A percentile compares a stretch with the other conserved stretches of the same genome.
Conservation (phyloP, 2,329 filamentous ascomycete genomes). For the Sclerotinia trifoliorum region DNA sequence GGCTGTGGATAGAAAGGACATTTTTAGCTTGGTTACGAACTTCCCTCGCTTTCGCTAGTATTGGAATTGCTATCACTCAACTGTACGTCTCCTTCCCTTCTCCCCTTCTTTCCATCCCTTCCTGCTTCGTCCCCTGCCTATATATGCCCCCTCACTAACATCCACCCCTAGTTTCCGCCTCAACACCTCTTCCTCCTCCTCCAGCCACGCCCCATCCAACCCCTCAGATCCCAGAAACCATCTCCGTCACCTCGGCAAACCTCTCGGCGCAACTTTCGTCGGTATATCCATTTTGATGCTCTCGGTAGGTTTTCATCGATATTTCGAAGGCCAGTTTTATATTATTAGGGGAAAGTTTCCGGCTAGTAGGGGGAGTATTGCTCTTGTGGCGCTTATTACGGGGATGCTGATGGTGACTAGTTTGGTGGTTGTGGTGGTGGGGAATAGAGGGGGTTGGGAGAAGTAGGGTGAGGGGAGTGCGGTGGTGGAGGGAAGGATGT, state of each 20-base stretch:
- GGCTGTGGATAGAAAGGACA: slow-evolving; percentile 61
- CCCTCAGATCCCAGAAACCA: slow-evolving; percentile 41
- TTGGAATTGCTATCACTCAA: slow-evolving; percentile 81
- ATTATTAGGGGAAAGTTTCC: slow-evolving; percentile 78
- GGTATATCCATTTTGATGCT: slow-evolving; percentile 73
- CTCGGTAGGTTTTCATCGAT: slow-evolving; percentile 74
- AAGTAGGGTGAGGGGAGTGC: background rate
- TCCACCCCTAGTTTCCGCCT: slow-evolving; percentile 60
- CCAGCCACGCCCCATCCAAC: slow-evolving; percentile 7
- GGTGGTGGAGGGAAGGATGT: background rate
- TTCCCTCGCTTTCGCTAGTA: slow-evolving; percentile 76
- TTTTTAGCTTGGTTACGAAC: slow-evolving; percentile 85
- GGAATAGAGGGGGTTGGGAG: background rate
- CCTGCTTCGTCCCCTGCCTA: too few relatives aligned
- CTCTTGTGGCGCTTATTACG: slow-evolving; percentile 66
- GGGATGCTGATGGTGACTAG: slow-evolving; percentile 60
- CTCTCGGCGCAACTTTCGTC: slow-evolving; percentile 73
- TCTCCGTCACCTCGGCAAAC: slow-evolving; percentile 66
- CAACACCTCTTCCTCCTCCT: slow-evolving; percentile 59
- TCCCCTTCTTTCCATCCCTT: background rate
- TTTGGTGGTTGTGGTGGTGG: slow-evolving; percentile 58
- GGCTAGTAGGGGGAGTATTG: slow-evolving; percentile 71
- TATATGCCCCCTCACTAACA: background rate
- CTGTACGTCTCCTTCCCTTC: slow-evolving; percentile 44
- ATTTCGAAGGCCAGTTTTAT: slow-evolving; percentile 76